Conservation (phyloP, 495 filamentous ascomycete genomes). For the Penicilliopsis zonata region DNA sequence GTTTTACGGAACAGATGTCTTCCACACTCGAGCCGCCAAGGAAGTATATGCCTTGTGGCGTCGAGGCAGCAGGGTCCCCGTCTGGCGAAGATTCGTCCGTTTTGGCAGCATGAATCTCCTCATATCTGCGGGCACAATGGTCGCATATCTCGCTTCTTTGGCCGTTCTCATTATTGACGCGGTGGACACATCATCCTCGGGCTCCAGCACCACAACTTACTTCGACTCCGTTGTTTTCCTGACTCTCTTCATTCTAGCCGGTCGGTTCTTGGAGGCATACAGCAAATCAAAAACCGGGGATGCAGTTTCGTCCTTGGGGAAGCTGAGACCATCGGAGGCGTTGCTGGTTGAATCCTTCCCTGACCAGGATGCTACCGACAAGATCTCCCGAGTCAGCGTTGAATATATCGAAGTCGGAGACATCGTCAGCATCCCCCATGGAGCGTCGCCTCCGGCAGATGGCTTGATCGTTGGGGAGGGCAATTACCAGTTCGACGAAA, state of each 20-base stretch:
- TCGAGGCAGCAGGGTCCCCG: constrained; percentile 60
- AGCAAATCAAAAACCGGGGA: constrained; percentile 89
- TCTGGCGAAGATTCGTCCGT: constrained; percentile 69
- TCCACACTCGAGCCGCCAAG: constrained; percentile 67
- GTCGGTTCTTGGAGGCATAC: constrained; percentile 75
- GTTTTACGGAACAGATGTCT: constrained; percentile 79
- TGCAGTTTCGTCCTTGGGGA: constrained; percentile 68
- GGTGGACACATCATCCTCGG: constrained; percentile 18
- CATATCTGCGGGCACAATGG: constrained; percentile 76
- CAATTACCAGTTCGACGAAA: constrained; percentile 70
- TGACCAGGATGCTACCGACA: constrained; percentile 5
- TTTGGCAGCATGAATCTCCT: constrained; percentile 97
- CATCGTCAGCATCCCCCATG: constrained; percentile 61
- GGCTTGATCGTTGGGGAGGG: constrained; percentile 51
- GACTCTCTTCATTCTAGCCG: constrained; percentile 79
- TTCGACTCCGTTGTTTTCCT: constrained; percentile 94
- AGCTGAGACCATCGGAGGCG: constrained; percentile 71
- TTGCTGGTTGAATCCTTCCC: constrained; percentile 40
- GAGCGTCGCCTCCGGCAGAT: constrained; percentile 77
- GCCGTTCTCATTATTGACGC: constrained; percentile 66
- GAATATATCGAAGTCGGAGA: constrained; percentile 80
- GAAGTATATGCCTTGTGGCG: constrained; percentile 75
- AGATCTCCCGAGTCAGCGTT: constrained; percentile 38
- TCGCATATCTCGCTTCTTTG: constrained; percentile 79
- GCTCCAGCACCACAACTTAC: constrained; percentile 52